These are phyloP conservation scores for Aspergillus brasiliensis DNA, from an alignment of 2,329 filamentous ascomycete genomes.

Conservation along the genomic window DNA sequence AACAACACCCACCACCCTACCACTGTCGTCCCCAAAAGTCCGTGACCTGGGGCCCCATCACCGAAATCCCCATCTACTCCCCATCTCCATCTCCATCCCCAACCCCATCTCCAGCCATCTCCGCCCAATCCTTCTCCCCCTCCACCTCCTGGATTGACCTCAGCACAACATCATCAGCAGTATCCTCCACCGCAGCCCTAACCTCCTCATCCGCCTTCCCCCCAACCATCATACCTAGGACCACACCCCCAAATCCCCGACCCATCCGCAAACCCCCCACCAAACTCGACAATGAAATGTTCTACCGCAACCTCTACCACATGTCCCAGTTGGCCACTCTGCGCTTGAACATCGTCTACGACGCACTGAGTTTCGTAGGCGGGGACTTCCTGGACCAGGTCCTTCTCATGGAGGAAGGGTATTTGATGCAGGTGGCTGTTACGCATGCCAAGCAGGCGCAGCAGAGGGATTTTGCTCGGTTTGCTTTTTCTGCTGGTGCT, in stretches of 20 bases:
- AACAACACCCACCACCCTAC: background rate
- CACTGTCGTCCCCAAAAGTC: background rate
- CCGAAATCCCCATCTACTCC: background rate
- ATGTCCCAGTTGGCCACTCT: slow-evolving; percentile 7
- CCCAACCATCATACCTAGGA: background rate
- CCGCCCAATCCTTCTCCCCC: background rate
- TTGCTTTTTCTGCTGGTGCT: no score
- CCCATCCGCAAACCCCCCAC: slow-evolving; percentile 19
- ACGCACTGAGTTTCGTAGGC: slow-evolving; percentile 1
- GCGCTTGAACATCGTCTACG: slow-evolving; percentile 11
- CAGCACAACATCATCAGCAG: background rate
- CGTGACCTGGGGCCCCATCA: slow-evolving; percentile 1
- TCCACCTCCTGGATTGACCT: background rate
- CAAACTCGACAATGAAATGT: slow-evolving; percentile 15
- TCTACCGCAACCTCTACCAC: slow-evolving; percentile 14
- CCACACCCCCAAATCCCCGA: background rate
- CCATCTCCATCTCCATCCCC: background rate
- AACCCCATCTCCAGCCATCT: background rate
- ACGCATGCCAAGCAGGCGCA: background rate
- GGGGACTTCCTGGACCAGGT: background rate
- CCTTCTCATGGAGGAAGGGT: background rate
- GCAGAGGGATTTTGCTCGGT: no score
- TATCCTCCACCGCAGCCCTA: background rate
- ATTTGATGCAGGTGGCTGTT: background rate
- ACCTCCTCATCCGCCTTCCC: background rate